Conservation (phyloP, 345 rosid species). For the Eucalyptus victrix region DNA sequence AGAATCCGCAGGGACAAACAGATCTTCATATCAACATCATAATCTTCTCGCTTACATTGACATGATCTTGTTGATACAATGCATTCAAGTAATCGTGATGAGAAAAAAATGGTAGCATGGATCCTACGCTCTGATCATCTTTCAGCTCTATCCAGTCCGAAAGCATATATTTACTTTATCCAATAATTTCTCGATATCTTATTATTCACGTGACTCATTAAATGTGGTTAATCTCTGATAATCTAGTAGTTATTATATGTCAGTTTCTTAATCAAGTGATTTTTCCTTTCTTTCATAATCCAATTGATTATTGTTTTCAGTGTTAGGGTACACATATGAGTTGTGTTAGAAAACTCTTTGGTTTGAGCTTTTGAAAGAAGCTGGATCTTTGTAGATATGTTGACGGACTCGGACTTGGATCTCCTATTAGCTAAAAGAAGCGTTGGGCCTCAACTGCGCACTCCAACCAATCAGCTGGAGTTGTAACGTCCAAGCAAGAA, state of each 20-base stretch:
- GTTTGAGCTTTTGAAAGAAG: too few species aligned
- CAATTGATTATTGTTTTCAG: background rate
- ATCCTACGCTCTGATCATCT: background rate
- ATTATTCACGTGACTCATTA: background rate
- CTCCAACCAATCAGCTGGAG: too few species aligned
- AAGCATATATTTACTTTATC: background rate
- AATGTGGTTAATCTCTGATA: background rate
- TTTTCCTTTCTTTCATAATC: background rate
- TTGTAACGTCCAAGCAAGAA: too few species aligned
- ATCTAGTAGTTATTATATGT: background rate
- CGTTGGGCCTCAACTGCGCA: too few species aligned
- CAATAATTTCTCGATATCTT: background rate
- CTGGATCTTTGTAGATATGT: too few species aligned
- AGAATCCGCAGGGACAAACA: background rate
- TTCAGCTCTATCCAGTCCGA: background rate
- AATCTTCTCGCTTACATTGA: background rate
- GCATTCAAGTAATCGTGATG: too few species aligned
- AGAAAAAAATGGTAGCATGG: background rate
- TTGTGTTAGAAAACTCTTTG: too few species aligned
- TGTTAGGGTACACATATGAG: background rate
- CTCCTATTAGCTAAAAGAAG: too few species aligned
- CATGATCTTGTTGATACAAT: background rate
- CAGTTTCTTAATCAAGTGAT: background rate
- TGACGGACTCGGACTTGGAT: fast-evolving
- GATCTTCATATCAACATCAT: background rate